Percentiles rank a stretch among this genome's conserved stretches.
phyloP scores from a whole-genome alignment of 225 moss, liverwort and hornwort species.

The Asterella californica region DNA sequence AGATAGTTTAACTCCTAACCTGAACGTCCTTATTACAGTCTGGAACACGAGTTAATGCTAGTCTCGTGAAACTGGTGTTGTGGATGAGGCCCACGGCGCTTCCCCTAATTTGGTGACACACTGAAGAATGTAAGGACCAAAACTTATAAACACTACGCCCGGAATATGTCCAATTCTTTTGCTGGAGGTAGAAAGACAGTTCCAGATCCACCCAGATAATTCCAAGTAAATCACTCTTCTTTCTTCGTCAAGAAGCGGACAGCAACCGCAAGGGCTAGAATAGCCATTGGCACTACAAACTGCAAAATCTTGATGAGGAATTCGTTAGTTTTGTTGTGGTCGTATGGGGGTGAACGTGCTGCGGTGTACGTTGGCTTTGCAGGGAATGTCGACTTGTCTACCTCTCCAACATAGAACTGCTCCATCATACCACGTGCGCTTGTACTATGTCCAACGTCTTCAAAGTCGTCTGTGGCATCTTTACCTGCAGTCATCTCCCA shows the following conservation, averaged over 20 bases:
- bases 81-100: conserved; percentile 11
- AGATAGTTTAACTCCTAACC: conserved; percentile 5
- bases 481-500: conserved; percentile 47
- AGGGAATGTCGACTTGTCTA: conserved; percentile 64
- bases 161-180: conserved; percentile 15
- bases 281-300: conserved; percentile 83
- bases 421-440: conserved; percentile 81
- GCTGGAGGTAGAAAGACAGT: not conserved
- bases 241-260: conserved; percentile 84
- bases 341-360: conserved; percentile 61
- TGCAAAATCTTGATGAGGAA: conserved; percentile 91
- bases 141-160: conserved; percentile 9
- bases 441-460: conserved; percentile 88
- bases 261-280: conserved; percentile 75
- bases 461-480: conserved; percentile 93
- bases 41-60: not conserved
- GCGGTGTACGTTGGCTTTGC: conserved; percentile 58
- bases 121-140: conserved; percentile 14
- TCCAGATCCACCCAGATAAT: not conserved
- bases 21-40: conserved; percentile 3
- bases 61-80: not conserved
- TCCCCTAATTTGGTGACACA: not conserved
- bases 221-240: conserved; percentile 38
- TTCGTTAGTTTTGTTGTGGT: conserved; percentile 79
- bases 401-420: conserved; percentile 57